These are phyloP conservation scores for Sarocladiaceae sp. DNA, from an alignment of 2,329 filamentous ascomycete genomes.

Conservation along the genomic window DNA sequence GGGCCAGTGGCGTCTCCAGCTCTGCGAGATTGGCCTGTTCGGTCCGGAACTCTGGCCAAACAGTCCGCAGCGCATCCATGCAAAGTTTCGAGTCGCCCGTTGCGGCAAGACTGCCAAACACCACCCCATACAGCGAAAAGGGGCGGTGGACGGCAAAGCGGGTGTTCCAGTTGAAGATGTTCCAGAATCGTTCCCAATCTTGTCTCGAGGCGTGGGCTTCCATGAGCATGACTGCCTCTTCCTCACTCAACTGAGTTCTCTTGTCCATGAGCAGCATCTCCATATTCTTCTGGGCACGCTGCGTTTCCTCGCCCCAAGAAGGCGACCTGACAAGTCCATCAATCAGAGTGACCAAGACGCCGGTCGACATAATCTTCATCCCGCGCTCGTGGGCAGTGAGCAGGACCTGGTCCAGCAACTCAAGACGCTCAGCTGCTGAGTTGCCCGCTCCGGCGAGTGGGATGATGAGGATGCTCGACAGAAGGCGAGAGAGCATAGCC, in stretches of 20 bases:
- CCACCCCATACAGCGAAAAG: slow-evolving; percentile 45
- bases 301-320: slow-evolving; percentile 25
- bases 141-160: slow-evolving; percentile 42
- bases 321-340: slow-evolving; percentile 29
- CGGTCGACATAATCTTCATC: slow-evolving; percentile 33
- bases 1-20: neutral
- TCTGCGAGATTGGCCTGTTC: slow-evolving; percentile 43
- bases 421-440: slow-evolving; percentile 23
- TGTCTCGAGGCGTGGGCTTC: slow-evolving; percentile 36
- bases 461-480: slow-evolving; percentile 31
- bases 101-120: slow-evolving; percentile 33
- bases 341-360: slow-evolving; percentile 44
- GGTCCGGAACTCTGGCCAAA: slow-evolving; percentile 51
- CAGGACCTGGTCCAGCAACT: slow-evolving; percentile 37
- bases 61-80: slow-evolving; percentile 42
- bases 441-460: slow-evolving; percentile 14
- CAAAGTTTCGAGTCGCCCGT: slow-evolving; percentile 36
- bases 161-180: slow-evolving; percentile 50
- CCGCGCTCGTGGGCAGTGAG: slow-evolving; percentile 39
- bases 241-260: slow-evolving; percentile 29
- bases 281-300: slow-evolving; percentile 36
- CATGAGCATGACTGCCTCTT: slow-evolving; percentile 37
- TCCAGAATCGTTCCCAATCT: slow-evolving; percentile 55
- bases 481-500: slow-evolving; percentile 19
- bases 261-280: slow-evolving; percentile 36